Evolutionary conservation across 352 stramenopile genomes (phyloP), one percentile per base, ranked within the genome.

Genomic region (Phytophthora rubi): DNA sequence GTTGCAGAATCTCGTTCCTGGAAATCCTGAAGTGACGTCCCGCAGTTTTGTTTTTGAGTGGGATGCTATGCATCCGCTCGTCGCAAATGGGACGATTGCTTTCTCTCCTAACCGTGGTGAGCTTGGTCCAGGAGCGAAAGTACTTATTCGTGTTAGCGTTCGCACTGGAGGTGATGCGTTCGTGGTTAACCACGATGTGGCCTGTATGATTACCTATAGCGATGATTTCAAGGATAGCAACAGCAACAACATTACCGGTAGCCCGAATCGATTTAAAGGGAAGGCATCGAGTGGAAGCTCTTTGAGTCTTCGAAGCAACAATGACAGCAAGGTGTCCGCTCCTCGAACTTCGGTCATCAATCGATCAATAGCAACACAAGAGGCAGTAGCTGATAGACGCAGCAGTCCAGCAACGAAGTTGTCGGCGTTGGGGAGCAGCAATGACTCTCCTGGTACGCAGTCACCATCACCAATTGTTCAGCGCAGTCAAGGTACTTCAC

Each of bases 121-220:
- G 49, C 67, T 94, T 37, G 52, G 42, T 0, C 73, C 80, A 28
- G 80, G 77, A 4, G 73, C 93, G 33, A 80, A 90, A 28, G 30
- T 57, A 15, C 68, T 94, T 5, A 74, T 94, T 28, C 82, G 83
- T 4, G 76, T 92, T 32, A 84, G 60, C 12, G 18, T 94, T n/a
- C 65, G 62, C 15, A 71, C 82, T 0, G 52, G 64, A 33, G 62
- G 76, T n/a, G 73, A 89, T 26, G 59, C 74, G 3, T 10, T 92
- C 1, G 81, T 94, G 2, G 57, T 95, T 9, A 88, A 93, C 62
- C 85, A 95, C 42, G 73, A 90, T 52, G 65, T 95, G 33, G 72
- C 79, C 21, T 94, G 86, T 39, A 78, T 73, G 51, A 69, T 93
- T 45, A 73, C 61, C 3, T 83, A 79, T 18, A 62, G 9, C n/a